Evolutionary conservation across 2,329 filamentous ascomycete genomes (phyloP).

Genomic region (Bipolaris victoriae): DNA sequence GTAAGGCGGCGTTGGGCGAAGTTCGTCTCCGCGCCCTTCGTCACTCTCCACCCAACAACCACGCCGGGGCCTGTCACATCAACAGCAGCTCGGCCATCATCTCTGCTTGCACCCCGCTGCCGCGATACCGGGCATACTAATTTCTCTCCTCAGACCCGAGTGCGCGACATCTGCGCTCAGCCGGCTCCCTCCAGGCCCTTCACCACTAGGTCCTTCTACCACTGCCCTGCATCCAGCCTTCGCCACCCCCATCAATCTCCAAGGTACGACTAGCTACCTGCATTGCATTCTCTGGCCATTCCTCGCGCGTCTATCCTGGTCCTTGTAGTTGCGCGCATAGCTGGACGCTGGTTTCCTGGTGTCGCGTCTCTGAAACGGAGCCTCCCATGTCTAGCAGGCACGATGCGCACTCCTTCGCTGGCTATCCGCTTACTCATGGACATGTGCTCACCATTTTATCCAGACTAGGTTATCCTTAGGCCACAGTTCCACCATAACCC

Average conservation of each 20-base stretch:
- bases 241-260: conserved; percentile 22
- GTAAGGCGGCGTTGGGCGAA: conserved; percentile 20
- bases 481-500: conserved; percentile 18
- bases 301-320: conserved; percentile 29
- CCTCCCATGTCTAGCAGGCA: conserved; percentile 29
- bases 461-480: conserved; percentile 42
- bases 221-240: conserved; percentile 25
- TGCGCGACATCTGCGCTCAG: conserved; percentile 19
- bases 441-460: conserved; percentile 42
- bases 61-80: conserved; percentile 28
- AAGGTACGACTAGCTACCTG: conserved; percentile 39
- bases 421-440: conserved; percentile 32
- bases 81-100: conserved; percentile 26
- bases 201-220: conserved; percentile 28
- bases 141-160: conserved; percentile 7
- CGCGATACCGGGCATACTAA: conserved; percentile 24
- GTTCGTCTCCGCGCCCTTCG: conserved; percentile 20
- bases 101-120: conserved; percentile 23
- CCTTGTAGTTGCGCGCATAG: conserved; percentile 34
- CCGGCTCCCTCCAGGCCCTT: conserved; percentile 24
- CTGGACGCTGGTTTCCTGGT: conserved; percentile 31
- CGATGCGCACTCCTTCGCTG: conserved; percentile 31
- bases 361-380: conserved; percentile 22
- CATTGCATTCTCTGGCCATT: conserved; percentile 30
- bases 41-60: conserved; percentile 27